A percentile compares a stretch with the other conserved stretches of the same genome.
phyloP scores from a whole-genome alignment of 2,329 filamentous ascomycete genomes.

The Endothia cerciana region DNA sequence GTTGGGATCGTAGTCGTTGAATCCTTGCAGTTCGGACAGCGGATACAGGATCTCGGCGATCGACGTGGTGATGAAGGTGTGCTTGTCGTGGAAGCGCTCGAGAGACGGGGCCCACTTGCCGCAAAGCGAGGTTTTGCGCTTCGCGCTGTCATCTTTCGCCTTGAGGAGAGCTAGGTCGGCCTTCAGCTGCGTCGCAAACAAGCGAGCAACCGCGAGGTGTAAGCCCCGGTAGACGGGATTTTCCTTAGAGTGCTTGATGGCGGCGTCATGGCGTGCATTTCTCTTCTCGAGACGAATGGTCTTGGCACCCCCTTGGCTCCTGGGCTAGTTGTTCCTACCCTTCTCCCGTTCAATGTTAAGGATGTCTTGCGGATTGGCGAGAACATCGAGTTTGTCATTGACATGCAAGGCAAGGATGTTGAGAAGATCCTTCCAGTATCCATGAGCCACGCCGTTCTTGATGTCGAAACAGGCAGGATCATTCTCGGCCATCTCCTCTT shows the following conservation, averaged over 20 bases:
- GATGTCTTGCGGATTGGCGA: constrained; percentile 44
- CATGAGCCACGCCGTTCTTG: constrained; percentile 55
- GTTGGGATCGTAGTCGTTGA: constrained; percentile 39
- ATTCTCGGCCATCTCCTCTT: constrained; percentile 41
- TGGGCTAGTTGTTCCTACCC: constrained; percentile 29
- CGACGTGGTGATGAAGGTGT: constrained; percentile 59
- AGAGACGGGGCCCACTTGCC: constrained; percentile 64
- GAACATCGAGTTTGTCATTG: constrained; percentile 49
- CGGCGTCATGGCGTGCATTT: constrained; percentile 45
- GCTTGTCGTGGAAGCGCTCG: constrained; percentile 59
- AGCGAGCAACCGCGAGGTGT: constrained; percentile 55
- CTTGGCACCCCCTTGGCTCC: constrained; percentile 33
- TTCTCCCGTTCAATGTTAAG: constrained; percentile 43
- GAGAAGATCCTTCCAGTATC: constrained; percentile 66
- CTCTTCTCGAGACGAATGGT: constrained; percentile 39
- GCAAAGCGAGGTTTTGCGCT: constrained; percentile 55
- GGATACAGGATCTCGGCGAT: constrained; percentile 61
- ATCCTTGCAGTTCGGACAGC: constrained; percentile 36
- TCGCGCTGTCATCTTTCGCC: constrained; percentile 43
- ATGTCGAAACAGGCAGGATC: constrained; percentile 46
- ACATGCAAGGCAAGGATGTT: constrained; percentile 59
- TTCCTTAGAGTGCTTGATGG: constrained; percentile 44
- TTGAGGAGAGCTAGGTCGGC: constrained; percentile 49
- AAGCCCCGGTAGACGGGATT: constrained; percentile 54
- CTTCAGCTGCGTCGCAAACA: constrained; percentile 60